These are phyloP conservation scores for Alternaria longipes DNA, from an alignment of 2,329 filamentous ascomycete genomes.

Conservation along the genomic window DNA sequence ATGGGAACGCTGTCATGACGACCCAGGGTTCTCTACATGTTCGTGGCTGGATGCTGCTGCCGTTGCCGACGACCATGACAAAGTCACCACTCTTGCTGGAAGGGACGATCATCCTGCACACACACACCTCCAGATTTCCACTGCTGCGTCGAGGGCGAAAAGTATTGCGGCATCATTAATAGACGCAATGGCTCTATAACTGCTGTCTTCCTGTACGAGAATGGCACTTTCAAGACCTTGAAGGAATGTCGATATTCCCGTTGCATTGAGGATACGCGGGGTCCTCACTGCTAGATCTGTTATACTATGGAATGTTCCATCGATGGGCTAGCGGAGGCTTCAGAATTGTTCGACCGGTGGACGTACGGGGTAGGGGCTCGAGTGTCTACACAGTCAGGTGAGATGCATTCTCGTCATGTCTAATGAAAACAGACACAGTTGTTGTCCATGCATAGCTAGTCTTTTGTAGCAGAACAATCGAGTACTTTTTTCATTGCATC, in stretches of 20 bases:
- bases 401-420: neutral
- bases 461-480: neutral
- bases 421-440: neutral
- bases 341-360: too few species aligned
- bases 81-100: neutral
- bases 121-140: neutral
- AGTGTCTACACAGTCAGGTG: too few species aligned
- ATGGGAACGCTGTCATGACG: constrained; percentile 9
- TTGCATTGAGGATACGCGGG: neutral
- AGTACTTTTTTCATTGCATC: neutral
- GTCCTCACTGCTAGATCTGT: neutral
- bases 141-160: neutral
- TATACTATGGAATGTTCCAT: too few species aligned
- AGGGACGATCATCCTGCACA: neutral
- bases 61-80: neutral
- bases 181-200: neutral
- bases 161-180: neutral
- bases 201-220: neutral
- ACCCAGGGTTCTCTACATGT: neutral
- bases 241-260: neutral
- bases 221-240: neutral
- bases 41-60: neutral
- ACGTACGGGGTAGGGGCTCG: too few species aligned
- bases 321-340: too few species aligned
- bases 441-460: neutral